Percentiles rank a stretch among this genome's conserved stretches.
phyloP scores from a whole-genome alignment of 345 rosid genomes.

The Lenwebbia sp. region DNA sequence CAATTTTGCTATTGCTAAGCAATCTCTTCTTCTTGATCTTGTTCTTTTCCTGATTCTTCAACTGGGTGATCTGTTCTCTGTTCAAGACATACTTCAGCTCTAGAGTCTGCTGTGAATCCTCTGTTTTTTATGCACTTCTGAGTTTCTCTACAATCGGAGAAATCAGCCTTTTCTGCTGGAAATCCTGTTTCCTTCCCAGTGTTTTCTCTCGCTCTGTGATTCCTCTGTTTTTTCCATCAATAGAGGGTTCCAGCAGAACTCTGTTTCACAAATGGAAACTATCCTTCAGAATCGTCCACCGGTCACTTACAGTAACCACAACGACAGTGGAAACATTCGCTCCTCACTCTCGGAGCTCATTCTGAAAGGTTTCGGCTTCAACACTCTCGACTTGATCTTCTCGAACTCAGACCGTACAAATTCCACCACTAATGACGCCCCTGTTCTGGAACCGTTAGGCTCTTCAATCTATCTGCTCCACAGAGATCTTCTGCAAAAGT shows the following conservation, averaged over 20 bases:
- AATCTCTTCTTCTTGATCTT: background rate
- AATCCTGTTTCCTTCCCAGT: background rate
- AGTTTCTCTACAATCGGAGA: background rate
- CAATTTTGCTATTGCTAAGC: background rate
- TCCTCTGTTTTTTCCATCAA: background rate
- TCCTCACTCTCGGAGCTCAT: slow-evolving; percentile 64
- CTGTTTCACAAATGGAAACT: slow-evolving; percentile 8
- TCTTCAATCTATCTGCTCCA: slow-evolving; percentile 80
- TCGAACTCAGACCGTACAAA: slow-evolving; percentile 29
- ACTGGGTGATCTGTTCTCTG: background rate
- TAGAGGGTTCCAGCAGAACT: background rate
- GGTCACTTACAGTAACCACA: slow-evolving; percentile 1
- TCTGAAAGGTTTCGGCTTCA: slow-evolving; percentile 54
- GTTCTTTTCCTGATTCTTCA: background rate
- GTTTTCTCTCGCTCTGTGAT: background rate
- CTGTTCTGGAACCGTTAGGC: slow-evolving; percentile 31
- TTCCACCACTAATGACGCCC: background rate
- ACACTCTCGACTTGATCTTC: slow-evolving; percentile 78
- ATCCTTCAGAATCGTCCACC: slow-evolving; percentile 26
- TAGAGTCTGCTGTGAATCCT: background rate
- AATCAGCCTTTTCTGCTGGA: background rate
- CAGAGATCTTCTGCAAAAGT: slow-evolving; percentile 59
- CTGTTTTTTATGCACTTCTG: background rate
- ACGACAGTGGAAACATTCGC: slow-evolving; percentile 13
- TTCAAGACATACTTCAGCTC: background rate